phyloP scores from a whole-genome alignment of 495 filamentous ascomycete species.

The Tuber microsphaerosporum region DNA sequence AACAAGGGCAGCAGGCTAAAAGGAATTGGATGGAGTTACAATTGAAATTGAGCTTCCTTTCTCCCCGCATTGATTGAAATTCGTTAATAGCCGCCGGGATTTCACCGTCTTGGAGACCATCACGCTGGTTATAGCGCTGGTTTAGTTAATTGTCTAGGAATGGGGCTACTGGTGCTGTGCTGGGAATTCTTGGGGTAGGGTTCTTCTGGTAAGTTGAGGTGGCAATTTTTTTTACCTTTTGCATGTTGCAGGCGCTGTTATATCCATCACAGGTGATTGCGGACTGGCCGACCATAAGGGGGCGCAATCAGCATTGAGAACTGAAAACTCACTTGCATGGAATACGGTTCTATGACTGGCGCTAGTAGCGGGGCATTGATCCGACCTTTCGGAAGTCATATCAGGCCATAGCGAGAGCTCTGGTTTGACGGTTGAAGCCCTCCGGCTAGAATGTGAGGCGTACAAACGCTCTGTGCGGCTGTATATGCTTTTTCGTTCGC shows the following conservation, averaged over 20 bases:
- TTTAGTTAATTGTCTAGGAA: not conserved
- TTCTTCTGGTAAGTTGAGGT: not conserved
- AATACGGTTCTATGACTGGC: not conserved
- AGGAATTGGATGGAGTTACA: not conserved
- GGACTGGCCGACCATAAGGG: not conserved
- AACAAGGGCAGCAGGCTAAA: not conserved
- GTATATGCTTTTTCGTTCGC: slow-evolving; percentile 1
- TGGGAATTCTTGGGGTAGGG: not conserved
- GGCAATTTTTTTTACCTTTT: not conserved
- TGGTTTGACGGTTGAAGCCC: not conserved
- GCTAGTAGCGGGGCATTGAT: not conserved
- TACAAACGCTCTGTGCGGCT: not conserved
- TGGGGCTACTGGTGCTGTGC: not conserved
- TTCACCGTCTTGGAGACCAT: not conserved
- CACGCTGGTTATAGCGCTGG: not conserved
- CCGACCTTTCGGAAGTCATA: not conserved
- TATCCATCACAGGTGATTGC: not conserved
- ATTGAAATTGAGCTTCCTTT: not conserved
- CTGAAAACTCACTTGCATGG: not conserved
- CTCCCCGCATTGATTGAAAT: not conserved
- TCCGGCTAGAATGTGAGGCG: not conserved
- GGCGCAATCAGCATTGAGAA: not conserved
- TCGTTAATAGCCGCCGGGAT: not conserved
- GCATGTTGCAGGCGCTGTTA: not conserved
- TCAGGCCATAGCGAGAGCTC: not conserved